Percentiles rank a stretch among this genome's conserved stretches.
These are phyloP conservation scores for Aureobasidium zeae DNA, from an alignment of 2,329 filamentous ascomycete species.

Conservation along the genomic window DNA sequence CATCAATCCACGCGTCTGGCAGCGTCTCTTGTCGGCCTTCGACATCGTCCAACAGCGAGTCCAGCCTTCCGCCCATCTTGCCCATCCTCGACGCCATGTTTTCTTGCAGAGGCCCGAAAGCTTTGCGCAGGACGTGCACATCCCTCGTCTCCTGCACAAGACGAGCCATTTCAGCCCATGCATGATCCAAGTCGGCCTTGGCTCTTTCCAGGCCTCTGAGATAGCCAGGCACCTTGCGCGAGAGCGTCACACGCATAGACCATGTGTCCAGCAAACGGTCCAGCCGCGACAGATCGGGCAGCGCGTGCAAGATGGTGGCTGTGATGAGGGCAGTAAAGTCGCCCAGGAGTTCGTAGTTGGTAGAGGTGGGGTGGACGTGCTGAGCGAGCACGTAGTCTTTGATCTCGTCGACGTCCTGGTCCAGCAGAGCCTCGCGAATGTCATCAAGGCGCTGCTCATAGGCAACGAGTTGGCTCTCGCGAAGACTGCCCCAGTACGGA, in stretches of 20 bases:
- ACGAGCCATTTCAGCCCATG: constrained; percentile 51
- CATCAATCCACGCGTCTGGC: constrained; percentile 78
- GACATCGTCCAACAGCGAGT: constrained; percentile 76
- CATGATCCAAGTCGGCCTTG: constrained; percentile 55
- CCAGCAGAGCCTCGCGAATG: constrained; percentile 60
- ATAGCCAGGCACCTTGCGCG: constrained; percentile 63
- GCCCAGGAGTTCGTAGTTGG: constrained; percentile 50
- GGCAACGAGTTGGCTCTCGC: constrained; percentile 50
- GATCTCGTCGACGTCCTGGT: constrained; percentile 72
- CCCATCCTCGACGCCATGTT: constrained; percentile 61
- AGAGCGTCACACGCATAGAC: constrained; percentile 64
- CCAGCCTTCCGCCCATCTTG: constrained; percentile 61
- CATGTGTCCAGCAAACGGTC: constrained; percentile 66
- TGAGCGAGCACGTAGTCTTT: constrained; percentile 79
- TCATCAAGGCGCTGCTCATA: constrained; percentile 68
- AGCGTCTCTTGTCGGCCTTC: constrained; percentile 78
- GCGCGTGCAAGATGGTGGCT: constrained; percentile 77
- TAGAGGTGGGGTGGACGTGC: constrained; percentile 46
- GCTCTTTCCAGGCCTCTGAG: constrained; percentile 55
- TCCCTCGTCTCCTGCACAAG: constrained; percentile 26
- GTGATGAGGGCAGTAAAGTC: constrained; percentile 87
- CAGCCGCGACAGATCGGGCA: constrained; percentile 71
- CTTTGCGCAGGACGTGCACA: constrained; percentile 34
- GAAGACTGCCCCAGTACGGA: constrained; percentile 63
- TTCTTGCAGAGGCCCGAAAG: constrained; percentile 44